These are phyloP conservation scores for Oxyria digyna DNA, from an alignment of 148 eudicot genomes.

Conservation along the genomic window DNA sequence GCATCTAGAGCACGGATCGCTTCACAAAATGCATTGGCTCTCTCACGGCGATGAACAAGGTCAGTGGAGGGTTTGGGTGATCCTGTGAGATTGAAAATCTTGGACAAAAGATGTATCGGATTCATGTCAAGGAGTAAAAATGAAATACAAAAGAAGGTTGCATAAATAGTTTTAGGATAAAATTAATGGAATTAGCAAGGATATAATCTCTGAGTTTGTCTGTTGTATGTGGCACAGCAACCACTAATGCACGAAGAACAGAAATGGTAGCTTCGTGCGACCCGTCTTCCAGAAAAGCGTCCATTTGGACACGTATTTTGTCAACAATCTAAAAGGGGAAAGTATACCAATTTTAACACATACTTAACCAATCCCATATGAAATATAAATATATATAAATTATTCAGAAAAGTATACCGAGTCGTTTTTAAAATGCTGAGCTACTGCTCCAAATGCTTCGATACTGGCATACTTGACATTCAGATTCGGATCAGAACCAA, in stretches of 20 bases:
- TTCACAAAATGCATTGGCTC: constrained; percentile 93
- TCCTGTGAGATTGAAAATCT: constrained; percentile 72
- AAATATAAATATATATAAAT: background rate
- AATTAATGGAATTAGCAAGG: constrained; percentile 18
- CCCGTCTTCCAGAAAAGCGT: constrained; percentile 97
- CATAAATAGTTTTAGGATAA: background rate
- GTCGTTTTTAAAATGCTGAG: constrained; percentile 88
- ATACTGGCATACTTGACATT: constrained; percentile 84
- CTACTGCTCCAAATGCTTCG: constrained; percentile 95
- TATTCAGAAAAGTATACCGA: constrained; percentile 29
- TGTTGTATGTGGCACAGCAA: constrained; percentile 89
- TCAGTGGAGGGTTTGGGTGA: constrained; percentile 50
- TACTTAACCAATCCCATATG: background rate
- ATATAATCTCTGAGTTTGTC: constrained; percentile 94
- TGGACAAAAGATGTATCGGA: constrained; percentile 67
- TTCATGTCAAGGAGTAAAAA: constrained; percentile 39
- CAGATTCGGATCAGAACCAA: constrained; percentile 89
- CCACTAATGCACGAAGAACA: constrained; percentile 84
- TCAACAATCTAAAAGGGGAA: constrained; percentile 56
- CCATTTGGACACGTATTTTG: constrained; percentile 97
- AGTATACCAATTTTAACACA: background rate
- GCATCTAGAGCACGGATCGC: constrained; percentile 97
- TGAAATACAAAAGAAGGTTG: background rate
- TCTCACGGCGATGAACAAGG: constrained; percentile 71
- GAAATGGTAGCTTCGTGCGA: constrained; percentile 90